Evolutionary conservation across 192 early-diverging fungal species (phyloP), one percentile per base, ranked within the genome.

Genomic region (Backusella luteola): DNA sequence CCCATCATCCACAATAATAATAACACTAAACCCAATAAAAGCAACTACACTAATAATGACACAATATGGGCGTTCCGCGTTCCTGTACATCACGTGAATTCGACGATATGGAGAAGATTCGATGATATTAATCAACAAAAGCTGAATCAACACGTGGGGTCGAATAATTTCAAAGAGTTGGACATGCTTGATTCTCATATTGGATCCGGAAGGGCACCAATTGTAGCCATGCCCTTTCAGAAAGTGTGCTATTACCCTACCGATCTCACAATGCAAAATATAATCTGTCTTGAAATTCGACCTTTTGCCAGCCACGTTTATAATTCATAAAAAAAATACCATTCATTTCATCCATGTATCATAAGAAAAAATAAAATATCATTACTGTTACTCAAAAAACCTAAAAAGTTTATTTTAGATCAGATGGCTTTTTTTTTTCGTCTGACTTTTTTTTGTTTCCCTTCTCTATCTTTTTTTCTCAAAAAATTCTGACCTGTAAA

Each of bases 181-280:
- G 41, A 49, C 6, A 35, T 56, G 2, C 15, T 21, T 69, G 71
- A 73, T 52, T 53, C 44, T 34, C 71, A 73, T 52, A 73, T 73
- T 11, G 49, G 34, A 11, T 15, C 7, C 21, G 44, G 44, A 34
- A 73, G 8, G 6, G 19, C 38, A 4, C 71, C 34, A 2, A 21
- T 52, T 32, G 29, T 46, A 8, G 49, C 35, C 17, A 21, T 52
- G 6, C 46, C 46, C 35, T 19, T 15, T 4, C 71, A 73, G 34
- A 35, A 3, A 6, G 8, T 14, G 19, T 49, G 71, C 9, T 73
- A 35, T 21, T 34, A 49, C 38, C 71, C 32, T n/a, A 53, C 32
- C 0, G 35, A 69, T 21, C 35, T 42, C 14, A 6, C 34, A 41
- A 69, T 53, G 34, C 32, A 73, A 12, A 36, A 36, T n/a, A 8